Percentiles rank a stretch among this genome's conserved stretches.
phyloP scores from a whole-genome alignment of 2,329 filamentous ascomycete genomes.

The Colletotrichum sp. region DNA sequence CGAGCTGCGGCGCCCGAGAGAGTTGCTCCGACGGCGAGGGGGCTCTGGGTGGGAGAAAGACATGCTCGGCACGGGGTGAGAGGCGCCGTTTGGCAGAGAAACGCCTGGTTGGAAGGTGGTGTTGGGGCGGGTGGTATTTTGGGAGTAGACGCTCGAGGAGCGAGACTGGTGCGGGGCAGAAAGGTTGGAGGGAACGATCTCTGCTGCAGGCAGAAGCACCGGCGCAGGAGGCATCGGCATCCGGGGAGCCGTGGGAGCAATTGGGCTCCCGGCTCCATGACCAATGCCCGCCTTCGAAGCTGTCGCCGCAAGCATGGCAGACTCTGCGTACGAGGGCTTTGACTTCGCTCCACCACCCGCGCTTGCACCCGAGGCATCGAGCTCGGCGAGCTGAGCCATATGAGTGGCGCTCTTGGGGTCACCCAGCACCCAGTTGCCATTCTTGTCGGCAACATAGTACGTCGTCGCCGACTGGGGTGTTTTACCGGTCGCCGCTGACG shows the following conservation, averaged over 20 bases:
- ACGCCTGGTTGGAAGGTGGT: slow-evolving; percentile 21
- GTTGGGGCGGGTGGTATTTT: slow-evolving; percentile 28
- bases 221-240: slow-evolving; percentile 11
- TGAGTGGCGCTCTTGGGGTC: slow-evolving; percentile 34
- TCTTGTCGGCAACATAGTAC: slow-evolving; percentile 56
- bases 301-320: slow-evolving; percentile 19
- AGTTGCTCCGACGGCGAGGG: slow-evolving; percentile 19
- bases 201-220: slow-evolving; percentile 30
- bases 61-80: slow-evolving; percentile 26
- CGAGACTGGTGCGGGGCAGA: slow-evolving; percentile 24
- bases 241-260: slow-evolving; percentile 1
- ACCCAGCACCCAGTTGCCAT: slow-evolving; percentile 59
- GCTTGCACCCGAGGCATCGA: slow-evolving; percentile 23
- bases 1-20: slow-evolving; percentile 10
- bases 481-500: slow-evolving; percentile 33
- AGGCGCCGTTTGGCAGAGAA: slow-evolving; percentile 11
- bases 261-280: slow-evolving; percentile 17
- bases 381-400: slow-evolving; percentile 29
- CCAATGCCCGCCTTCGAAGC: slow-evolving; percentile 23
- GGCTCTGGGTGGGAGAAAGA: slow-evolving; percentile 23
- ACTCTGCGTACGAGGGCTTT: slow-evolving; percentile 19
- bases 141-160: slow-evolving; percentile 42
- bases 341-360: slow-evolving; percentile 13
- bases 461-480: slow-evolving; percentile 50
- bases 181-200: slow-evolving; percentile 27